Evolutionary conservation across 305 asterid genomes (phyloP), one percentile per base, ranked within the genome.

Genomic region (Caryopteris hybrid): DNA sequence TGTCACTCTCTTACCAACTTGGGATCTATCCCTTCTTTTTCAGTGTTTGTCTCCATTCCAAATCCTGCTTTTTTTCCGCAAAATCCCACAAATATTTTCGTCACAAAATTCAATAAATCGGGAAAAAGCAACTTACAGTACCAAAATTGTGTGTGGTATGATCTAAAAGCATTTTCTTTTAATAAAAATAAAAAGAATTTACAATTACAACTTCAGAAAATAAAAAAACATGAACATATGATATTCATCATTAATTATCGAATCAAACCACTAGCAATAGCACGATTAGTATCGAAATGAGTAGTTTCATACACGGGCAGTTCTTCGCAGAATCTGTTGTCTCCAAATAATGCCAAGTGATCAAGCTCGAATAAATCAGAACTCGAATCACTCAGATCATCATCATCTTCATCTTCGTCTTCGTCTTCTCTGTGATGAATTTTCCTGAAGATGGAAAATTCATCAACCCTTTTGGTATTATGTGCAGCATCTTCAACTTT

Each of bases 251-350:
- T 38, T 60, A 69, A 71, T 79, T 36, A 87, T 46, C 86, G 74
- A 78, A 83, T 76, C 83, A 83, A 83, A 27, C 86, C 87, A 56
- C 75, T 81, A 23, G 85, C 83, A 61, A 86, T 78, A 23, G 81
- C 84, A 45, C 80, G 84, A 80, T 78, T 86, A 11, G 79, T 82
- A 22, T 64, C 76, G 12, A 84, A 51, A 68, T 76, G 83, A 23
- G 99, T 90, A 17, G 97, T 90, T 70, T 87, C 96, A 57, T 90
- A 93, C 68, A 93, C 94, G 0, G 97, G 97, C 8, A 93, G 92
- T 72, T 93, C 97, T 73, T 93, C 85, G 3, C 87, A 66, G 23
- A 69, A 90, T 74, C 85, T 83, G 10, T 59, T 46, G 34, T 80
- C 71, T 59, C 88, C 80, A 11, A 90, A 83, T 43, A 81, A 56